phyloP scores from a whole-genome alignment of 768 basidiomycete genomes.

The Lentinula sp. region DNA sequence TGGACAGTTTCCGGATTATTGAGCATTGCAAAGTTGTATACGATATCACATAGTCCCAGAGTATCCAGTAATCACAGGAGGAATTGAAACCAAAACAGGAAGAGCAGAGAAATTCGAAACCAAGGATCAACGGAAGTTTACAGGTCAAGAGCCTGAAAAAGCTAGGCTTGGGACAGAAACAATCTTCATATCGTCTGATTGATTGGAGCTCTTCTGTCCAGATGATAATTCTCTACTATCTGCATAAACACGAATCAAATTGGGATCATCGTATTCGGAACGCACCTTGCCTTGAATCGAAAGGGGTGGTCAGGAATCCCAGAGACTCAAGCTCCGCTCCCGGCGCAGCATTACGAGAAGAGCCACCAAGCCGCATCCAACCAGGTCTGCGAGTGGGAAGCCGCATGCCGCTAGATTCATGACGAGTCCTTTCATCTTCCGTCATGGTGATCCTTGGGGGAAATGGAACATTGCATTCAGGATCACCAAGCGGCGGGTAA shows the following conservation, averaged over 20 bases:
- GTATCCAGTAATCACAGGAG: too few species aligned
- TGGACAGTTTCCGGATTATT: too few species aligned
- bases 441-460: conserved; percentile 4
- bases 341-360: not conserved
- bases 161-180: not conserved
- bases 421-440: not conserved
- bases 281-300: not conserved
- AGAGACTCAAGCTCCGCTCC: not conserved
- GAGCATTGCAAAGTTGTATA: too few species aligned
- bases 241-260: not conserved
- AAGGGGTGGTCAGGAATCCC: not conserved
- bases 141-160: not conserved
- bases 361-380: not conserved
- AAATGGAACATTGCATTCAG: conserved; percentile 15
- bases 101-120: too few species aligned
- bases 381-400: not conserved
- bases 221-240: not conserved
- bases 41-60: too few species aligned
- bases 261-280: conserved; percentile 16
- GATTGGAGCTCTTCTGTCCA: not conserved
- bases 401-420: not conserved
- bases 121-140: not conserved
- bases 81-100: too few species aligned
- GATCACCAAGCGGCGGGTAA: conserved; percentile 16
- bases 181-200: not conserved